Base-by-base conservation (phyloP, 768 basidiomycete genomes). In the Hypsizygus marmoreus region DNA sequence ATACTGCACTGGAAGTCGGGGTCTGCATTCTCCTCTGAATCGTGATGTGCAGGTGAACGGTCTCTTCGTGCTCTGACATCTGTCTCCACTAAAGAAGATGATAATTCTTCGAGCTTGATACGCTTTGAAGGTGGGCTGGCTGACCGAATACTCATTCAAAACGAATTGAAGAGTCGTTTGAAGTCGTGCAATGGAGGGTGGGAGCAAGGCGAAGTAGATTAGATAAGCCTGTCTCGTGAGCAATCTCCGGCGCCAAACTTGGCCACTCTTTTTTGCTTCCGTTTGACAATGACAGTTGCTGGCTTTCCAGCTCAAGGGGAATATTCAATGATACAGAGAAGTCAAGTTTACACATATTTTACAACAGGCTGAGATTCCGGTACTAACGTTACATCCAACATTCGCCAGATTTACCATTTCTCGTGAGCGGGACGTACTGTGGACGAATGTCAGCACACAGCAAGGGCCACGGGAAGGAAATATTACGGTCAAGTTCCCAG, bases 1-100 rank as follows among this genome's bases (percentile, higher is more conserved):
- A 97, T 95, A 47, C 86, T 83, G 60, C 94, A 97, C 55, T 82
- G 73, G 17, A 85, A 80, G 34, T 76, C 78, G 4, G 74, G 71
- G 0, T 68, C 62, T 2, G 72, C 71, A 31, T 46, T 47, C 17
- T 38, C 32, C 8, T 48, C 52, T 25, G 39, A 31, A 24, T 33
- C 42, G 11, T 38, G 24, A 16, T 10, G 26, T 33, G 34, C 34
- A 9, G 36, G 44, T 4, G 49, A 43, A 1, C 26, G 14, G 13
- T 16, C 26, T 10, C 38, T 30, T 10, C 4, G 11, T 23, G 16
- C 16, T 14, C 17, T 14, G 32, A 24, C 10, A 19, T 31, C 20
- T 29, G 49, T 47, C 4, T 38, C 41, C 4, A 6, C 10, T n/a
- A 56, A 32, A 14, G 55, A 33, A 14, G 64, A 55, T 3, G 60